These are phyloP conservation scores for Tulasnella calospora DNA, from an alignment of 768 basidiomycete genomes.

Conservation along the genomic window DNA sequence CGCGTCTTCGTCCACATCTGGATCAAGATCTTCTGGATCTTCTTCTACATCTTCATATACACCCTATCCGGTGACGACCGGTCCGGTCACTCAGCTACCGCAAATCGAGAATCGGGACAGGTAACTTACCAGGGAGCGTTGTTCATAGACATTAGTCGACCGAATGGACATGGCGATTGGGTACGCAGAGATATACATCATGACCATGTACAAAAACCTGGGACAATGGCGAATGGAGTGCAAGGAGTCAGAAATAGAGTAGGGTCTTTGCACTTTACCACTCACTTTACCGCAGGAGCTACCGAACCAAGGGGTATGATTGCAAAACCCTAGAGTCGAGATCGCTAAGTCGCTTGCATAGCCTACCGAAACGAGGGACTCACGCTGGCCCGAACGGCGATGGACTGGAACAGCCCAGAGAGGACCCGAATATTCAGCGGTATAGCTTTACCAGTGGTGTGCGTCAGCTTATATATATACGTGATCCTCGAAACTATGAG, in stretches of 20 bases:
- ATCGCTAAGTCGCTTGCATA: too few species aligned
- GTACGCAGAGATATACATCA: constrained; percentile 55
- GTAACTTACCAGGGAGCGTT: constrained; percentile 56
- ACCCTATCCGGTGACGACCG: constrained; percentile 39
- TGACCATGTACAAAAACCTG: constrained; percentile 80
- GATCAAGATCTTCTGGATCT: constrained; percentile 48
- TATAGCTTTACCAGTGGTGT: constrained; percentile 40
- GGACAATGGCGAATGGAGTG: background rate
- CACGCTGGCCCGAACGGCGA: constrained; percentile 56
- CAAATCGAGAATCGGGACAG: background rate
- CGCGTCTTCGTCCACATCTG: constrained; percentile 38
- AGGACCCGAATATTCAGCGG: constrained; percentile 65
- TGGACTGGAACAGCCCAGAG: constrained; percentile 72
- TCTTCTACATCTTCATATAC: constrained; percentile 50
- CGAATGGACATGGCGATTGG: constrained; percentile 57
- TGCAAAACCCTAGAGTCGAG: constrained; percentile 53
- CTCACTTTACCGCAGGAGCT: constrained; percentile 85
- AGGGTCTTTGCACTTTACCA: constrained; percentile 20
- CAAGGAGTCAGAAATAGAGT: background rate
- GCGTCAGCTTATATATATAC: too few species aligned
- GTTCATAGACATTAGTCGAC: constrained; percentile 84
- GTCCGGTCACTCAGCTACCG: background rate
- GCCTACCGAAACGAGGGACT: background rate
- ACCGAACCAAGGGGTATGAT: constrained; percentile 67
- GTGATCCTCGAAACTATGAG: background rate